Evolutionary conservation across 139 green algal genomes (phyloP).

Genomic region (Chlamydomonas urium): DNA sequence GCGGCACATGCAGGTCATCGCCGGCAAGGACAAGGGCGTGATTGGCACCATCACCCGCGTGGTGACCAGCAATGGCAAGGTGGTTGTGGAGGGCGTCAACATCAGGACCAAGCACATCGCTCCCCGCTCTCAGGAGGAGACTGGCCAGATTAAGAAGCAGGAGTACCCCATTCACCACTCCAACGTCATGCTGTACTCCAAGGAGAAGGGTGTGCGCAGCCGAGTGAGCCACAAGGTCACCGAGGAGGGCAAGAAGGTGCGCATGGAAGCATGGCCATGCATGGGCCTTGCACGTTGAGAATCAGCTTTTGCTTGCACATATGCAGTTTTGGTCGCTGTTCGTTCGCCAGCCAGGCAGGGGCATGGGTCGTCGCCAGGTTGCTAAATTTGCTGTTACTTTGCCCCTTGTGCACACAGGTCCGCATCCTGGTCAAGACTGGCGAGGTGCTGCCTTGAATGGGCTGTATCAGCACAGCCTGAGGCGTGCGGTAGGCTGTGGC

Average conservation of each 20-base stretch:
- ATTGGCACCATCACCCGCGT: slow-evolving; percentile 79
- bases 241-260: slow-evolving; percentile 12
- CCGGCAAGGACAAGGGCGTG: slow-evolving; percentile 88
- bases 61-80: slow-evolving; percentile 69
- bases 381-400: too few relatives aligned
- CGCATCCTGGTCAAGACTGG: background rate
- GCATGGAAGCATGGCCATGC: too few relatives aligned
- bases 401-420: slow-evolving; percentile 2
- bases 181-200: slow-evolving; percentile 61
- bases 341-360: too few relatives aligned
- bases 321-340: too few relatives aligned
- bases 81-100: slow-evolving; percentile 93
- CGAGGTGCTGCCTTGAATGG: background rate
- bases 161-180: slow-evolving; percentile 92
- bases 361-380: too few relatives aligned
- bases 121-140: slow-evolving; percentile 72
- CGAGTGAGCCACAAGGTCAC: background rate
- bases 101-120: slow-evolving; percentile 85
- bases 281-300: too few relatives aligned
- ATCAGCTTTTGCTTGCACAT: too few relatives aligned
- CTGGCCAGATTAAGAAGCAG: slow-evolving; percentile 41
- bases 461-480: too few relatives aligned
- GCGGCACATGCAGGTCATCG: slow-evolving; percentile 82
- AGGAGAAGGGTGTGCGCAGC: slow-evolving; percentile 8
- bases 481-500: too few relatives aligned